Evolutionary conservation across 345 rosid species (phyloP), one percentile per base, ranked within the genome.

Genomic region (Pistacia vera): DNA sequence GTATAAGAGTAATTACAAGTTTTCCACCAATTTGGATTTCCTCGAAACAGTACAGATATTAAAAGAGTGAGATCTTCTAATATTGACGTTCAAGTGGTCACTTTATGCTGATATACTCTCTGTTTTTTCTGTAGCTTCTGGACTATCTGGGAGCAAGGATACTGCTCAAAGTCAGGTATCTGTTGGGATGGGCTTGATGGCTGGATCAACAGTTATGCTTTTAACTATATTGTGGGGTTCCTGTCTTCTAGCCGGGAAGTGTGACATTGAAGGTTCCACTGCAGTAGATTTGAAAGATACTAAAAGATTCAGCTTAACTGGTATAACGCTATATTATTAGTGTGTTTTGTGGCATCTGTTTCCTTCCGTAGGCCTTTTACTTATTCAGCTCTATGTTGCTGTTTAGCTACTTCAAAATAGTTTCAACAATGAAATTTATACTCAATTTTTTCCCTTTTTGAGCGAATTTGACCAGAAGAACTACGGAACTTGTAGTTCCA

Each of bases 101-200:
- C 17, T 25, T 61, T 49, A 22, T 0, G 8, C 30, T 41, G 20
- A 22, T 25, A 38, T 46, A 25, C 30, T 48, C 5, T 60, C 10
- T 66, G 33, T 2, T 1, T 2, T 16, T 62, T 62, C 5, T 63
- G 5, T 17, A 79, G 87, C 76, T 14, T 84, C 83, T 71, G 83
- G 80, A 69, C 68, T 79, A 33, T 77, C 79, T 51, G 87, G 85
- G 35, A 81, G 80, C 70, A 77, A 30, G 22, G 67, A 51, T 63
- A 79, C 74, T 28, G 84, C 85, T 12, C 87, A 84, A 59, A 82
- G 78, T 71, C 85, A 84, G 67, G 76, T 82, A 5, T 73, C 77
- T 4, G 76, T 81, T 22, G 87, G 87, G 18, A 84, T 84, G 85
- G 87, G 87, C 25, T 68, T 73, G 49, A 64, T 81, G 56, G 83